Conservation (phyloP, 495 filamentous ascomycete genomes). For the Xylaria cubensis region DNA sequence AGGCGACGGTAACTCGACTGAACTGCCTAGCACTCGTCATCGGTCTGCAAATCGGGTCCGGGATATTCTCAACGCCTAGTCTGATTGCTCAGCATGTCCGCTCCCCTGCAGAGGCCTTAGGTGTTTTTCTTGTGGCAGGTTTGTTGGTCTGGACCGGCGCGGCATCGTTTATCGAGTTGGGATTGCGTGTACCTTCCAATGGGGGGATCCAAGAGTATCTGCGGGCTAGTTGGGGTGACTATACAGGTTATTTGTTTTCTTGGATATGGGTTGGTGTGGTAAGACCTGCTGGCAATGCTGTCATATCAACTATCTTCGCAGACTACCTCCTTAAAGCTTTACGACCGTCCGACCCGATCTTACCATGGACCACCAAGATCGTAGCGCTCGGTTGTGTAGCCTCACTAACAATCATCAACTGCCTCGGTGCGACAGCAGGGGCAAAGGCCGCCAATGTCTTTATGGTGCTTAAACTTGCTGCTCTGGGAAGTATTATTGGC, state of each 20-base stretch:
- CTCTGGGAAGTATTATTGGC: slow-evolving; percentile 28
- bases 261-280: slow-evolving; percentile 47
- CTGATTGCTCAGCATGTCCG: slow-evolving; percentile 44
- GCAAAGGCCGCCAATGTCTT: slow-evolving; percentile 30
- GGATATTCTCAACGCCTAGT: slow-evolving; percentile 51
- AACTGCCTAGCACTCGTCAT: slow-evolving; percentile 45
- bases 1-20: slow-evolving; percentile 15
- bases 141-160: slow-evolving; percentile 54
- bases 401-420: slow-evolving; percentile 33
- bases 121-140: slow-evolving; percentile 51
- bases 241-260: slow-evolving; percentile 44
- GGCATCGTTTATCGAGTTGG: slow-evolving; percentile 52
- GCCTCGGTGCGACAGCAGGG: slow-evolving; percentile 32
- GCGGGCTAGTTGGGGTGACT: slow-evolving; percentile 42
- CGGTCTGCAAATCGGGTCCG: slow-evolving; percentile 52
- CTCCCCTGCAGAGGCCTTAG: slow-evolving; percentile 38
- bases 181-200: slow-evolving; percentile 48
- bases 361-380: slow-evolving; percentile 37
- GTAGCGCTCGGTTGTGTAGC: slow-evolving; percentile 40
- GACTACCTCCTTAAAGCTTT: slow-evolving; percentile 37
- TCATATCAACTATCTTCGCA: slow-evolving; percentile 45
- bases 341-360: slow-evolving; percentile 23
- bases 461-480: slow-evolving; percentile 31
- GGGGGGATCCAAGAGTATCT: slow-evolving; percentile 56
- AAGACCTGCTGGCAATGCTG: slow-evolving; percentile 36